Percentiles rank a stretch among this genome's conserved stretches.
Evolutionary conservation across 805 yeast species (phyloP).

Genomic region (Priceomyces carsonii): DNA sequence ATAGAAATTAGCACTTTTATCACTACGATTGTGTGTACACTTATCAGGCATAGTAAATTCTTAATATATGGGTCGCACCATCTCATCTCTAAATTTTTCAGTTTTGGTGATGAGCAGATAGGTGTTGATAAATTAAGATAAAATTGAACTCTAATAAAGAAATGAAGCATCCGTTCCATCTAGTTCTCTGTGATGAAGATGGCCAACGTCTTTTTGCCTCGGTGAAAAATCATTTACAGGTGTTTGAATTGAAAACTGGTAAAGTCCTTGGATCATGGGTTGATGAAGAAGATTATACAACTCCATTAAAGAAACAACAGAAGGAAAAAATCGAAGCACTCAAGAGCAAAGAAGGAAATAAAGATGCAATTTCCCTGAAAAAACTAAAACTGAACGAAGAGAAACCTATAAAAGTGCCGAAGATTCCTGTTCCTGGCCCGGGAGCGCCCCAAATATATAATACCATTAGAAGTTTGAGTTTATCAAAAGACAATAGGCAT

Average conservation of each 20-base stretch:
- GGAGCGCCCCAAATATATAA: conserved; percentile 70
- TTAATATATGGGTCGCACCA: too few species aligned
- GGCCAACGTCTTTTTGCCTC: conserved; percentile 56
- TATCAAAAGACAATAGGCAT: conserved; percentile 51
- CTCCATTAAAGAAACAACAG: conserved; percentile 49
- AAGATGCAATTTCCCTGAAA: conserved; percentile 18
- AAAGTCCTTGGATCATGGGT: conserved; percentile 58
- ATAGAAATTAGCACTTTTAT: too few species aligned
- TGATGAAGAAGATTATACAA: conserved; percentile 55
- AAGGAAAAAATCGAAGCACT: conserved; percentile 36
- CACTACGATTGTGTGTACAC: too few species aligned
- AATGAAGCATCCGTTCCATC: conserved; percentile 75
- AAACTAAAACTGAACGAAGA: conserved; percentile 29
- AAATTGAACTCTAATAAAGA: background rate
- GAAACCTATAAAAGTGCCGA: conserved; percentile 38
- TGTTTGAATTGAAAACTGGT: conserved; percentile 43
- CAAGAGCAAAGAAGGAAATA: conserved; percentile 26
- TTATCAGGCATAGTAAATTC: too few species aligned
- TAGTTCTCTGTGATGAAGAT: conserved; percentile 43
- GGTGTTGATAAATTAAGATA: background rate
- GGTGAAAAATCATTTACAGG: conserved; percentile 59
- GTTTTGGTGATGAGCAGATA: too few species aligned
- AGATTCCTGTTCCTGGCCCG: conserved; percentile 62
- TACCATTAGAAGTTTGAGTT: conserved; percentile 62
- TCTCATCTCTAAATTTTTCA: conserved; percentile 9